Conservation (phyloP, 2,329 filamentous ascomycete species). For the Colletotrichum godetiae region DNA sequence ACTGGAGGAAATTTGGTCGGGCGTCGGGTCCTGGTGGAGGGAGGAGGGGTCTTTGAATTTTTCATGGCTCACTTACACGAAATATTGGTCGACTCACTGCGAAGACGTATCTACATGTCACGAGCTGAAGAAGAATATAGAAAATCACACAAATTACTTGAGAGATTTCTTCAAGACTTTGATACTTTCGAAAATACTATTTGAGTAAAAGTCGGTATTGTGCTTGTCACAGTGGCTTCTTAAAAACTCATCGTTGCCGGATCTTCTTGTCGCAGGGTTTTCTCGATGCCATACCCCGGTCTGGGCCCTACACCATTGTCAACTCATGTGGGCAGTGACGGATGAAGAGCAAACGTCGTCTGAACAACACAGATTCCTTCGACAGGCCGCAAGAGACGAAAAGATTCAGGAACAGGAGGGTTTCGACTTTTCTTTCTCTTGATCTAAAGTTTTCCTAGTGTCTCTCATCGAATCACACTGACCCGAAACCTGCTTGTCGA, state of each 20-base stretch:
- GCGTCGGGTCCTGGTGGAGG: neutral
- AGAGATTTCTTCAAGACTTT: neutral
- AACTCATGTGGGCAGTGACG: conserved; percentile 8
- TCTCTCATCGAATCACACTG: neutral
- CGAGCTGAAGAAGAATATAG: neutral
- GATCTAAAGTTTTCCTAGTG: neutral
- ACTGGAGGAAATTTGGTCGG: conserved; percentile 7
- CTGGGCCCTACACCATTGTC: conserved; percentile 16
- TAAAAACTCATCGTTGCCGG: neutral
- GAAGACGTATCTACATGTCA: neutral
- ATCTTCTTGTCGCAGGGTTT: conserved; percentile 14
- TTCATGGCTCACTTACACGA: conserved; percentile 12
- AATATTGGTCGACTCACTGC: neutral
- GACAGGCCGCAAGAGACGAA: neutral
- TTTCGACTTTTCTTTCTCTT: neutral
- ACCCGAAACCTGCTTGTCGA: neutral
- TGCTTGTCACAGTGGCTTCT: neutral
- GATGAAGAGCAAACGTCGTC: neutral
- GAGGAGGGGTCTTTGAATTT: conserved; percentile 7
- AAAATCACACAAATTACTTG: neutral
- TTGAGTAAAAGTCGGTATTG: neutral
- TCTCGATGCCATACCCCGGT: conserved; percentile 8
- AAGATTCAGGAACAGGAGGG: neutral
- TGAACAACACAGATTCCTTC: neutral
- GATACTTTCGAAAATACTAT: neutral